Conservation (phyloP, 2,329 filamentous ascomycete species). For the Phialophora expanda region DNA sequence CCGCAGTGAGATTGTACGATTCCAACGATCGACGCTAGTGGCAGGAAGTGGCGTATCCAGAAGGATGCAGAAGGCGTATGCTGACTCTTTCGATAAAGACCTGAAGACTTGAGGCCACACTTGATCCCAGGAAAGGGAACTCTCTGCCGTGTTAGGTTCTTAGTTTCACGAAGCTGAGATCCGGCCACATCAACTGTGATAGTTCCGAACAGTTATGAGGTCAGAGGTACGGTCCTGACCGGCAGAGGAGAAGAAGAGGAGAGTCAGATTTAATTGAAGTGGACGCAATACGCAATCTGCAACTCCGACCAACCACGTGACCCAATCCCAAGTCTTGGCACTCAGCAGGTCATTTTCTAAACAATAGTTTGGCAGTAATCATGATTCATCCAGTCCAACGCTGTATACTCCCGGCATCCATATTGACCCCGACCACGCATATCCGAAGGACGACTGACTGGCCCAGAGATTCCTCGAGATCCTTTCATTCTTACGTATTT, state of each 20-base stretch:
- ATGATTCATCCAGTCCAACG: neutral
- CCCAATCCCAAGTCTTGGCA: neutral
- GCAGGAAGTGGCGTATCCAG: neutral
- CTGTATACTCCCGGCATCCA: neutral
- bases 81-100: constrained; percentile 1
- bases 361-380: neutral
- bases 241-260: neutral
- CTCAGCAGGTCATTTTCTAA: neutral
- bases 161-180: neutral
- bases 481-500: neutral
- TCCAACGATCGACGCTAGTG: neutral
- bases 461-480: neutral
- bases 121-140: neutral
- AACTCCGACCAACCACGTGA: neutral
- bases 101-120: neutral
- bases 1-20: neutral
- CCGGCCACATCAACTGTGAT: too few species aligned
- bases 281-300: neutral
- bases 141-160: neutral
- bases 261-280: neutral
- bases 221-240: too few species aligned
- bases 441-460: neutral
- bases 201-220: neutral
- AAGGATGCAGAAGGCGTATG: neutral
- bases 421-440: neutral